A percentile compares a stretch with the other conserved stretches of the same genome.
phyloP scores from a whole-genome alignment of 768 basidiomycete species.

The Macrolepiota fuliginosa region DNA sequence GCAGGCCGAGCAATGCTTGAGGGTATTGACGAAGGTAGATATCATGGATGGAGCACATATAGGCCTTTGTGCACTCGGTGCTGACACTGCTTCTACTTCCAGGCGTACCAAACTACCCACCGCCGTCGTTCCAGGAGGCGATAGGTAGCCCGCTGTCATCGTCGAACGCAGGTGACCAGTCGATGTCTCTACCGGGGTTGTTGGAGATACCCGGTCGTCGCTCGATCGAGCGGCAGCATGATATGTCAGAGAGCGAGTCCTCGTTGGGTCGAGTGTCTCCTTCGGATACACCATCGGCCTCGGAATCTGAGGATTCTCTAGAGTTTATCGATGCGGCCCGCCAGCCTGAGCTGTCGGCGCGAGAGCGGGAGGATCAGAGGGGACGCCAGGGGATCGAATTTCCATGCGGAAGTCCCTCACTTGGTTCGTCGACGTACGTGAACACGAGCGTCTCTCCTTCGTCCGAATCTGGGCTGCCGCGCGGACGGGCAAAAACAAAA shows the following conservation, averaged over 20 bases:
- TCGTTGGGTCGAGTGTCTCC: background rate
- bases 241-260: constrained; percentile 6
- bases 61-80: background rate
- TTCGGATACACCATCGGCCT: constrained; percentile 24
- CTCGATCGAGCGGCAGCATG: constrained; percentile 4
- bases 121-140: constrained; percentile 75
- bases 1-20: constrained; percentile 26
- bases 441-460: background rate
- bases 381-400: constrained; percentile 31
- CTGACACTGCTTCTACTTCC: constrained; percentile 14
- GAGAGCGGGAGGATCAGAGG: constrained; percentile 31
- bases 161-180: constrained; percentile 14
- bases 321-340: constrained; percentile 48
- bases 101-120: constrained; percentile 64
- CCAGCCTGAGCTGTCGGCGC: constrained; percentile 36
- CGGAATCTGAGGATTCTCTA: constrained; percentile 51
- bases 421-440: constrained; percentile 2
- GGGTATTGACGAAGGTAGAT: constrained; percentile 23
- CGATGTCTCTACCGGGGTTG: constrained; percentile 19
- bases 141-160: constrained; percentile 44
- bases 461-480: background rate
- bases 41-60: background rate
- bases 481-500: constrained; percentile 1
- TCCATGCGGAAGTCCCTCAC: constrained; percentile 22
- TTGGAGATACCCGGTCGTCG: background rate